Evolutionary conservation across 164 flowering plant species (phyloP), one percentile per base, ranked within the genome.

Genomic region (Aristolochia contorta): DNA sequence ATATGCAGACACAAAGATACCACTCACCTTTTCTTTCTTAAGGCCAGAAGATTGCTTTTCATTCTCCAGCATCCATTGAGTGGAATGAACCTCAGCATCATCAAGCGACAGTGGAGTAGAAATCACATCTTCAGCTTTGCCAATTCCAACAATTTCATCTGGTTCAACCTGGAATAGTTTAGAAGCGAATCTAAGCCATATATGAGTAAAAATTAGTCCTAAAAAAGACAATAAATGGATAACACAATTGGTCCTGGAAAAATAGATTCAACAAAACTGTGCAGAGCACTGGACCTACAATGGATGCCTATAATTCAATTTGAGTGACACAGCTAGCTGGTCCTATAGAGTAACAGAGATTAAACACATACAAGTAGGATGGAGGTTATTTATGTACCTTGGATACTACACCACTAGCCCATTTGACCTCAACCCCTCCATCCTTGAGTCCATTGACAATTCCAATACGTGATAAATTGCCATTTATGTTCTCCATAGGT

Each of bases 361-460:
- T 4, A 16, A 14, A n/a, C 49, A 41, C 32, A 45, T 20, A 19
- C 19, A 57, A 12, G 15, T 12, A 23, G 22, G 24, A 13, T 57
- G 12, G 43, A 37, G 43, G 43, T 37, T 37, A 37, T 37, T 12
- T 49, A 54, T 62, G 55, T 78, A 93, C 99, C 99, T 81, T 73
- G 56, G 80, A 78, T 56, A 67, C 71, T 54, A 65, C 55, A 69
- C 95, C 96, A 72, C 68, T 75, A 43, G 94, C 95, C 99, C 99
- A 93, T 75, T 54, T 81, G 69, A 93, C 96, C 76, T 81, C 75
- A 59, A 90, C 73, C 56, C 51, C 32, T 49, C 87, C 97, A 76
- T 80, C 78, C 69, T 76, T 67, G 37, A 80, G 70, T 46, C 87
- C 89, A 19, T 65, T 71, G 47, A 90, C 88, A 71, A 60, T 72